These are phyloP conservation scores for Rhodotorula sp. DNA, from an alignment of 1,284 basidiomycete species.

Conservation along the genomic window DNA sequence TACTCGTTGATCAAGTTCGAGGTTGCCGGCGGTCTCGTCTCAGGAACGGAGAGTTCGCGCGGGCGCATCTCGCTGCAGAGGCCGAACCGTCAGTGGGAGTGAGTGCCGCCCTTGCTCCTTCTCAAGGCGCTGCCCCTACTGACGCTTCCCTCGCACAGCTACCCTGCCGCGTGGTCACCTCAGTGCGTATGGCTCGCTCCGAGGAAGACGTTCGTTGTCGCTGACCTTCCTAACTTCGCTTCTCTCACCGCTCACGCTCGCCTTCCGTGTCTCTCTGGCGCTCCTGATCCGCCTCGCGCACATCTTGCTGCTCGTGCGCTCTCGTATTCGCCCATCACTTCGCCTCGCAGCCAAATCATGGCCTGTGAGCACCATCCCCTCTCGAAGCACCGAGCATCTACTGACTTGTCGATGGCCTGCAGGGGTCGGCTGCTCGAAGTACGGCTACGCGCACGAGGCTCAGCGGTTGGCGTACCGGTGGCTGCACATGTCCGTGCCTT, in stretches of 20 bases:
- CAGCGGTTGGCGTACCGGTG: conserved; percentile 91
- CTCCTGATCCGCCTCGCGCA: no score
- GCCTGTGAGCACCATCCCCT: conserved; percentile 20
- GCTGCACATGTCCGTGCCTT: conserved; percentile 77
- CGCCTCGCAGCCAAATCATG: conserved; percentile 35
- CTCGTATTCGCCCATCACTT: no score
- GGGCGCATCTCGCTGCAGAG: conserved; percentile 91
- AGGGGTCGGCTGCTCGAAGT: conserved; percentile 95
- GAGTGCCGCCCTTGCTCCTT: conserved; percentile 8
- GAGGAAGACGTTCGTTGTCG: not conserved
- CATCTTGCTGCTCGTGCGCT: no score
- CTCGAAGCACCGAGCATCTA: conserved; percentile 4
- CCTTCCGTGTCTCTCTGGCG: no score
- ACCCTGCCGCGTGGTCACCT: conserved; percentile 70
- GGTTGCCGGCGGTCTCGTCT: conserved; percentile 90
- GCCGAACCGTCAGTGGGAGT: conserved; percentile 96
- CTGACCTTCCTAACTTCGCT: not conserved
- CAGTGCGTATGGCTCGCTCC: conserved; percentile 65
- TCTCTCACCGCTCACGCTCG: not conserved
- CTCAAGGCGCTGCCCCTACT: not conserved
- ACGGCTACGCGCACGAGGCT: conserved; percentile 91
- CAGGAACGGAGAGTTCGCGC: conserved; percentile 93
- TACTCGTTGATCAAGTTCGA: conserved; percentile 92
- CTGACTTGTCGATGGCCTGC: conserved; percentile 53
- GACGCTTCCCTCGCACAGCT: conserved; percentile 11